Evolutionary conservation across 352 stramenopile genomes (phyloP).

Genomic region (Phytophthora gonapodyides): DNA sequence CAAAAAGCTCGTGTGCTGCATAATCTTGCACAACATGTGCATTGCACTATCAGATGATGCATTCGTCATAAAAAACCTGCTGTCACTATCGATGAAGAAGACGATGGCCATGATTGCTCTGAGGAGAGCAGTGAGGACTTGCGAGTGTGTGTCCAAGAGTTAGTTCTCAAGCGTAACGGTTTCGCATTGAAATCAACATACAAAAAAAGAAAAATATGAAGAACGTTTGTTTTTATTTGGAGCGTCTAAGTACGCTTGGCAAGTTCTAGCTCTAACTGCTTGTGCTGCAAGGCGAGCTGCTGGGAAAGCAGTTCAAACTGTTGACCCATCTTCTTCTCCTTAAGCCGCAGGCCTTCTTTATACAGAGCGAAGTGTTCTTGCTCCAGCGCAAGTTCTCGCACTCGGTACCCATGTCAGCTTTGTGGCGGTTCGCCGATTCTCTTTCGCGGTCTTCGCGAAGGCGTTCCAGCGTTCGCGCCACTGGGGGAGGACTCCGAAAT

Average conservation of each 20-base stretch:
- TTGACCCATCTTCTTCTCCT: conserved; percentile 2
- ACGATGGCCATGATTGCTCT: not conserved
- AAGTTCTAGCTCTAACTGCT: not conserved
- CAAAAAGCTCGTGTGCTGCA: not conserved
- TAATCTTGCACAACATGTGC: conserved; percentile 1
- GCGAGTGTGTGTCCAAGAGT: not conserved
- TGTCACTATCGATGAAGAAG: not conserved
- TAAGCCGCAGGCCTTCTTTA: not conserved
- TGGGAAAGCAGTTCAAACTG: not conserved
- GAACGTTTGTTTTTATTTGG: not conserved
- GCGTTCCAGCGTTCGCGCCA: not conserved
- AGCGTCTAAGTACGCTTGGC: not conserved
- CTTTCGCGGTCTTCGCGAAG: not conserved
- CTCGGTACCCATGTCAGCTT: not conserved
- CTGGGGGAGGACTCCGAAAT: too few relatives aligned
- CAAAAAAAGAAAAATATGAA: conserved; percentile 2
- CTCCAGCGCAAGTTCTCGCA: too few relatives aligned
- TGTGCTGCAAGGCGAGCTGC: not conserved
- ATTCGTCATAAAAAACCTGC: too few relatives aligned
- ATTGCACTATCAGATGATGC: conserved; percentile 6
- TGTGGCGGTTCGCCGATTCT: not conserved
- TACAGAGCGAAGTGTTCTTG: not conserved
- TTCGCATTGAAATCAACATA: not conserved
- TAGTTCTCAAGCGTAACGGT: not conserved
- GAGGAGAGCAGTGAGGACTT: not conserved